A percentile compares a stretch with the other conserved stretches of the same genome.
phyloP scores from a whole-genome alignment of 441 rosid species.

The Omphalea diandra region DNA sequence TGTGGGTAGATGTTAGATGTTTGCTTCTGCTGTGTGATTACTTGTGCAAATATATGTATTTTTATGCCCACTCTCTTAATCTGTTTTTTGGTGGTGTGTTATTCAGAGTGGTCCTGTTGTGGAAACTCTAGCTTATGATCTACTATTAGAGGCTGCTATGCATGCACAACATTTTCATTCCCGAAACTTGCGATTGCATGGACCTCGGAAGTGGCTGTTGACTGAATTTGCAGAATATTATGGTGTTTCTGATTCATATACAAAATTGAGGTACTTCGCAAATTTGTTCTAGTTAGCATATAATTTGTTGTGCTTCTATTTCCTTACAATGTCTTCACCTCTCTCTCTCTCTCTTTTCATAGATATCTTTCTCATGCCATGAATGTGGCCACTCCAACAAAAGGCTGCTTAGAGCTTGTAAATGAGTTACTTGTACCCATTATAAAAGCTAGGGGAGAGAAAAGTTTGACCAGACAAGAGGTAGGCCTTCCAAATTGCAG shows the following conservation, averaged over 20 bases:
- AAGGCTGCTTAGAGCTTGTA: constrained; percentile 76
- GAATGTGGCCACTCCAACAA: constrained; percentile 89
- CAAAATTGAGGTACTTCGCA: constrained; percentile 67
- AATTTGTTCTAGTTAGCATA: neutral
- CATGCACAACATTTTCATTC: constrained; percentile 72
- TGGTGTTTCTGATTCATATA: constrained; percentile 93
- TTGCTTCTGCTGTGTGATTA: neutral
- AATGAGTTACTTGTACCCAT: constrained; percentile 82
- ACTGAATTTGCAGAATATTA: constrained; percentile 82
- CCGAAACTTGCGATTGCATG: constrained; percentile 63
- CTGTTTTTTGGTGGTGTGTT: constrained; percentile 7
- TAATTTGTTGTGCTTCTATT: neutral
- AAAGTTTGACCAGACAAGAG: constrained; percentile 86
- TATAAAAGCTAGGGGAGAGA: constrained; percentile 64
- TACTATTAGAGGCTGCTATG: constrained; percentile 86
- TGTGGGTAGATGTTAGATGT: neutral
- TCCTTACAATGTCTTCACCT: constrained; percentile 8
- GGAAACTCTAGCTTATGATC: constrained; percentile 91
- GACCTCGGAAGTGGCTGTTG: constrained; percentile 92
- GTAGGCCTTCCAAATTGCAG: constrained; percentile 33
- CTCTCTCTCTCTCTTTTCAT: constrained; percentile 8
- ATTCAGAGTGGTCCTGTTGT: constrained; percentile 78
- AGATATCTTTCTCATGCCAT: constrained; percentile 89
- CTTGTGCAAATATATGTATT: neutral
- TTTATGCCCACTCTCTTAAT: constrained; percentile 4